Conservation (phyloP, 2,329 filamentous ascomycete species). For the Colletotrichum cordylinicola region DNA sequence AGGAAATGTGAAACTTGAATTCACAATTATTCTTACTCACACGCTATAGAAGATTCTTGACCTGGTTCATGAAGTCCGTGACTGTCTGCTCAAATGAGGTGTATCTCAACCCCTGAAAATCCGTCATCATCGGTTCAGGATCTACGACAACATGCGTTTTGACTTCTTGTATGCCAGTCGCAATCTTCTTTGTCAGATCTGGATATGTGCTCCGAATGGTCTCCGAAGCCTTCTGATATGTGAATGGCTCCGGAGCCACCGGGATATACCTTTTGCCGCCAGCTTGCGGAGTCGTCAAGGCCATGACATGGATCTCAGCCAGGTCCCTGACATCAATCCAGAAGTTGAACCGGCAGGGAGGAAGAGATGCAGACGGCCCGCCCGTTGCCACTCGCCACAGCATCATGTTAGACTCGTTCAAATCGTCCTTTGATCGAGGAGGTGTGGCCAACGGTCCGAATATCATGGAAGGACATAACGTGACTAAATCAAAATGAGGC, state of each 20-base stretch:
- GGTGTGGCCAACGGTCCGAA: not conserved
- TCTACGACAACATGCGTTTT: not conserved
- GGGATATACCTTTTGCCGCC: not conserved
- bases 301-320: not conserved
- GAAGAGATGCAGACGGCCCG: not conserved
- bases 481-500: not conserved
- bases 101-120: not conserved
- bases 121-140: not conserved
- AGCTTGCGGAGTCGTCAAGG: not conserved
- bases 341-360: not conserved
- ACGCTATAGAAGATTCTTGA: not conserved
- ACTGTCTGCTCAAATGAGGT: not conserved
- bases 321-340: not conserved
- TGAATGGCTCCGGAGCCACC: not conserved
- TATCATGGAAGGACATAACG: not conserved
- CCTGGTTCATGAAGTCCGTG: not conserved
- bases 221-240: not conserved
- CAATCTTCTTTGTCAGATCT: not conserved
- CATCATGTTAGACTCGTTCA: not conserved
- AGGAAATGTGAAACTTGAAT: not conserved
- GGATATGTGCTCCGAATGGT: not conserved
- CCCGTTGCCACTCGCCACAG: not conserved
- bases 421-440: not conserved
- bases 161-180: not conserved
- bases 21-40: not conserved